phyloP scores from a whole-genome alignment of 257 asterid species.

The Gardenia jasminoides region DNA sequence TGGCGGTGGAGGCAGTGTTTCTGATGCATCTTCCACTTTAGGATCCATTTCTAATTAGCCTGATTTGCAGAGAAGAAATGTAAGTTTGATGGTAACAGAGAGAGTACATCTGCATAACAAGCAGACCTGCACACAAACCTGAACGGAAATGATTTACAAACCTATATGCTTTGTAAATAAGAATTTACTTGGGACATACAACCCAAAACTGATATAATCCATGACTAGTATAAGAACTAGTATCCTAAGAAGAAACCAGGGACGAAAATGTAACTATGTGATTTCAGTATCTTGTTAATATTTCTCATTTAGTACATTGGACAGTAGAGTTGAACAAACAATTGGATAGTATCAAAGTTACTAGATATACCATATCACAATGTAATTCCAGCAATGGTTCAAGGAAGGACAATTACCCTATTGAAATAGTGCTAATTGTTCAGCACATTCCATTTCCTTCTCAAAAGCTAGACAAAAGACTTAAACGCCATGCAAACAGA shows the following conservation, averaged over 20 bases:
- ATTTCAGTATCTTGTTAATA: too few species aligned
- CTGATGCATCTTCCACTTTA: not conserved
- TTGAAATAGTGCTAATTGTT: too few species aligned
- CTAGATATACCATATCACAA: not conserved
- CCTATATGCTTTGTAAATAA: not conserved
- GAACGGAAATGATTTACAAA: not conserved
- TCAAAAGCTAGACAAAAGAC: too few species aligned
- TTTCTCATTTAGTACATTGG: not conserved
- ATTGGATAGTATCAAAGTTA: not conserved
- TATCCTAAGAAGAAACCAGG: not conserved
- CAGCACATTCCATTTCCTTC: not conserved
- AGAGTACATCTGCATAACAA: not conserved
- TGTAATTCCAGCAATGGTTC: too few species aligned
- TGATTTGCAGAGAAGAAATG: not conserved
- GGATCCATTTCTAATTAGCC: constrained; percentile 20
- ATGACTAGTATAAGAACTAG: not conserved
- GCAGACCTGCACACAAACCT: not conserved
- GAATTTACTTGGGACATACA: not conserved
- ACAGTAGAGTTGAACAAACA: not conserved
- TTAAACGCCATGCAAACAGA: too few species aligned
- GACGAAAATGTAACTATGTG: not conserved
- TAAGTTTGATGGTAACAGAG: not conserved
- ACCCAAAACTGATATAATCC: not conserved
- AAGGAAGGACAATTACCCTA: not conserved
- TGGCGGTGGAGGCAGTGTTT: constrained; percentile 37